Evolutionary conservation across 441 rosid genomes (phyloP).

Genomic region (Oxalis stricta): DNA sequence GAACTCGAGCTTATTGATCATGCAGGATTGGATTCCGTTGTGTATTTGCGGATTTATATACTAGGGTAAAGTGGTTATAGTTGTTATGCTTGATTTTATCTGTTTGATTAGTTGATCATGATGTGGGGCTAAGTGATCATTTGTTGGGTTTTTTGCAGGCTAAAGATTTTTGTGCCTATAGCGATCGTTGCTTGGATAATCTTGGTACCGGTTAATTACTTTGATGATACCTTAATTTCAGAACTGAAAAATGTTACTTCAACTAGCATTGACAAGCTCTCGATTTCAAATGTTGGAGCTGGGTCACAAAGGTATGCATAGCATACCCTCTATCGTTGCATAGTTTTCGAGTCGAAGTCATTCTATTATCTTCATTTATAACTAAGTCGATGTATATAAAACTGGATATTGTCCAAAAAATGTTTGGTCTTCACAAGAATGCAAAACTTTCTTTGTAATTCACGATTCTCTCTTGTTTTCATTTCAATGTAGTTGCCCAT

Average conservation of each 20-base stretch:
- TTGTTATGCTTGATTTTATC: background rate
- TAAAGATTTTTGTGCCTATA: conserved; percentile 84
- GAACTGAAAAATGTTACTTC: conserved; percentile 43
- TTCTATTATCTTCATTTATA: background rate
- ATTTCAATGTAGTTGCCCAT: no score
- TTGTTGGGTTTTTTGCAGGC: conserved; percentile 26
- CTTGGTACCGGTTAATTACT: conserved; percentile 71
- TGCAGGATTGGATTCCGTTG: conserved; percentile 94
- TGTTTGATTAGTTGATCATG: background rate
- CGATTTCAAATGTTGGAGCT: conserved; percentile 66
- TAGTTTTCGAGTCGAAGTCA: background rate
- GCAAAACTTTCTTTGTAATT: background rate
- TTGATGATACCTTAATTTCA: conserved; percentile 28
- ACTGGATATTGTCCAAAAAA: background rate
- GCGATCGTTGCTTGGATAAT: conserved; percentile 67
- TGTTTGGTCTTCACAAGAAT: background rate
- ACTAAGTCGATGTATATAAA: background rate
- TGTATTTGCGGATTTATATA: conserved; percentile 78
- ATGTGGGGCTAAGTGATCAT: background rate
- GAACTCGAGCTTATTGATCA: conserved; percentile 93
- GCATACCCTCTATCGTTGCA: background rate
- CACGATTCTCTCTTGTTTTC: background rate
- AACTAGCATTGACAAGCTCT: conserved; percentile 77
- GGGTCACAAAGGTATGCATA: conserved; percentile 47
- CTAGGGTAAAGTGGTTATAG: conserved; percentile 38